A percentile compares a stretch with the other conserved stretches of the same genome.
phyloP scores from a whole-genome alignment of 176 grass and related monocot genomes.

The Aegilops tauschii region DNA sequence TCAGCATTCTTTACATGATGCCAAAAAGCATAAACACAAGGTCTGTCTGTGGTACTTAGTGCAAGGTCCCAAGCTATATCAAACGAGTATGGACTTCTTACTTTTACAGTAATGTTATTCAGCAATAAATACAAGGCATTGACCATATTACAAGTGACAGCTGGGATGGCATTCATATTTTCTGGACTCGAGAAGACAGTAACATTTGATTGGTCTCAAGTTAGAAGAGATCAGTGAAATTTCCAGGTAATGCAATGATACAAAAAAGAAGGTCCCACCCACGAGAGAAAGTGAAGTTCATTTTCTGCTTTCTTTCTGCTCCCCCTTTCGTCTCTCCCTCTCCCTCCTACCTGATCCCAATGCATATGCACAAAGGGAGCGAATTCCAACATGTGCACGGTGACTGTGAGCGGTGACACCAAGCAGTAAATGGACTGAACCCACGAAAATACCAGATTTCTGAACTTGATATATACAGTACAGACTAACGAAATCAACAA shows the following conservation, averaged over 20 bases:
- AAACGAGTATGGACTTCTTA: not conserved
- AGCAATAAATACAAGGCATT: not conserved
- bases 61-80: not conserved
- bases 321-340: not conserved
- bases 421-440: not conserved
- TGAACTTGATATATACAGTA: not conserved
- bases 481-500: not conserved
- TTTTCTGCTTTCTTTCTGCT: not conserved
- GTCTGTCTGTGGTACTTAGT: not conserved
- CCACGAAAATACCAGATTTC: not conserved
- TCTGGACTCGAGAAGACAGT: not conserved
- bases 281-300: not conserved
- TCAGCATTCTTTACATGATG: not conserved
- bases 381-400: not conserved
- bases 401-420: not conserved
- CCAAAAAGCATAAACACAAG: not conserved
- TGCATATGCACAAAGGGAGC: not conserved
- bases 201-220: not conserved
- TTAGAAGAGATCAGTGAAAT: not conserved
- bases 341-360: not conserved
- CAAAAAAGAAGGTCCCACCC: not conserved
- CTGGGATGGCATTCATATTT: not conserved
- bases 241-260: not conserved
- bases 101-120: not conserved
- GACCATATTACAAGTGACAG: not conserved